A percentile compares a stretch with the other conserved stretches of the same genome.
phyloP scores from a whole-genome alignment of 495 filamentous ascomycete species.

The Haplographium delicatum region DNA sequence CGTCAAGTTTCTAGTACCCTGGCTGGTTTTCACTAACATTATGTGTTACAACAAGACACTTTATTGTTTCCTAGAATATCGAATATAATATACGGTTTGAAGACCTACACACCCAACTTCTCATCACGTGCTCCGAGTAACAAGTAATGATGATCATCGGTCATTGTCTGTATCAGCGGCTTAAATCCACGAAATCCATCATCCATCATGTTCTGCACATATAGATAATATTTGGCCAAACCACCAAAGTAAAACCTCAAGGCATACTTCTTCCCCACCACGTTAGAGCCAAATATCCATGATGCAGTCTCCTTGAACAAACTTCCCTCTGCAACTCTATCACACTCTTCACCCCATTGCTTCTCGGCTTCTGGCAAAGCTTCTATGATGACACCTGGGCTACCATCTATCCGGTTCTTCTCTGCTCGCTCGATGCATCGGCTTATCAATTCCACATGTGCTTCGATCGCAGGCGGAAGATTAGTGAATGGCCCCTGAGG shows the following conservation, averaged over 20 bases:
- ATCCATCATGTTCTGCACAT: slow-evolving; percentile 3
- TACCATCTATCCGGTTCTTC: not conserved
- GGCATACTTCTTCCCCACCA: slow-evolving; percentile 2
- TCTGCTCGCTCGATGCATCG: slow-evolving; percentile 1
- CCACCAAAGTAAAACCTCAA: slow-evolving; percentile 9
- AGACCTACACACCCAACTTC: too few relatives aligned
- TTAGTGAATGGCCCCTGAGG: slow-evolving; percentile 9
- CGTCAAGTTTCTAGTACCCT: too few relatives aligned
- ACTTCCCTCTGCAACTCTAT: not conserved
- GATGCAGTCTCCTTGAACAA: slow-evolving; percentile 1
- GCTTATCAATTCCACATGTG: slow-evolving; percentile 8
- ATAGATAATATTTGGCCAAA: not conserved
- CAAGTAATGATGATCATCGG: too few relatives aligned
- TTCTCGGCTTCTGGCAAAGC: slow-evolving; percentile 4
- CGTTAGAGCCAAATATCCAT: slow-evolving; percentile 9
- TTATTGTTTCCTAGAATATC: too few relatives aligned
- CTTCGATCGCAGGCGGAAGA: slow-evolving; percentile 7
- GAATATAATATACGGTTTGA: too few relatives aligned
- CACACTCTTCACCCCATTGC: slow-evolving; percentile 1
- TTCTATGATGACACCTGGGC: not conserved
- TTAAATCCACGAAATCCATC: slow-evolving; percentile 3
- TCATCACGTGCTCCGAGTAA: too few relatives aligned
- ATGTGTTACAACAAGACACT: too few relatives aligned
- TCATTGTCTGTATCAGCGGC: too few relatives aligned
- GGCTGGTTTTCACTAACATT: too few relatives aligned